Conservation (phyloP, 139 green algal species). For the Closterium sp. region DNA sequence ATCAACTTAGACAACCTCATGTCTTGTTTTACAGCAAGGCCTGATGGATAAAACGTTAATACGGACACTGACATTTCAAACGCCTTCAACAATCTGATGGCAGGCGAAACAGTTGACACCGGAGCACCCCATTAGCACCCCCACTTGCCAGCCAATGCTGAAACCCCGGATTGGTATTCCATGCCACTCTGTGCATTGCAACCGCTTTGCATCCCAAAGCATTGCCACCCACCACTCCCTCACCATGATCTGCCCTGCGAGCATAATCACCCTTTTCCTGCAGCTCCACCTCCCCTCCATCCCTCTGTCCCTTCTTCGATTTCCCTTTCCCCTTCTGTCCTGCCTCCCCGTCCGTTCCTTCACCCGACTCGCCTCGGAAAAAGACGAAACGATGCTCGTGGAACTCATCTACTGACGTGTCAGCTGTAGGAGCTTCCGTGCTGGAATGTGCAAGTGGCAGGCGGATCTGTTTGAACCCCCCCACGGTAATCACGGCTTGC, state of each 20-base stretch:
- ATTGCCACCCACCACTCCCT: neutral
- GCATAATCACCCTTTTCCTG: neutral
- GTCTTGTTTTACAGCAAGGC: no score
- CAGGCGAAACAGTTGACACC: neutral
- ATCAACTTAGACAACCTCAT: no score
- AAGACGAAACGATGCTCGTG: neutral
- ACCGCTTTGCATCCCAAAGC: neutral
- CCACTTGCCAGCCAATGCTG: neutral
- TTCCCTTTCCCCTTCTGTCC: neutral
- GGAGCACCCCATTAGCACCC: neutral
- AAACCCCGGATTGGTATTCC: neutral
- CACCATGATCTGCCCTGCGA: neutral
- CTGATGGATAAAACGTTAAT: no score
- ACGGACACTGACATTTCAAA: no score
- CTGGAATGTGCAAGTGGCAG: neutral
- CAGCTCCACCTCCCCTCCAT: neutral
- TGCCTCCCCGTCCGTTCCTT: neutral
- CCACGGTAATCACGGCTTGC: neutral
- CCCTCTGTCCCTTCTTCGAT: neutral
- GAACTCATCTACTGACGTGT: neutral
- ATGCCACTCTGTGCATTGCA: neutral
- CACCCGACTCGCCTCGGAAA: neutral
- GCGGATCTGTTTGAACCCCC: neutral
- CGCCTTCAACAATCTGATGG: no score
- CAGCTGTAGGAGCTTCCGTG: neutral